Base-by-base conservation (phyloP, 495 filamentous ascomycete species). In the Tuber microsphaerosporum region DNA sequence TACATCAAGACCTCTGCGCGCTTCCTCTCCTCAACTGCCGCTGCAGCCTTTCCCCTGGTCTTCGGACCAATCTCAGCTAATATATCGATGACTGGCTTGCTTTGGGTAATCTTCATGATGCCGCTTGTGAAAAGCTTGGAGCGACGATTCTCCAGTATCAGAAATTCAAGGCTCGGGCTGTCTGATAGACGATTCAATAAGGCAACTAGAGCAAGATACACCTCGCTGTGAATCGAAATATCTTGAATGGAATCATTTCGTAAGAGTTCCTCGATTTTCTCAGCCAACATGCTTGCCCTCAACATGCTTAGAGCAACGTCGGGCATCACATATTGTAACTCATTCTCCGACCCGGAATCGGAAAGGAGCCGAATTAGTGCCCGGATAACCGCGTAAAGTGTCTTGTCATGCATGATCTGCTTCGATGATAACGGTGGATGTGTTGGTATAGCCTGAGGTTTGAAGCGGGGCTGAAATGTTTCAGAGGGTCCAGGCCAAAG, bases 191-290 rank as follows among this genome's bases (percentile, higher is more conserved):
- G 76, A 20, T 37, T 69, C 39, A 77, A 75, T 31, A 77, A 43
- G 19, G 37, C 51, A 56, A 77, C 51, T 10, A 77, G 72, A 46
- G 74, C 48, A 31, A 77, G 70, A 70, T 77, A 77, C 42, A 77
- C 72, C 75, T 77, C 74, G 19, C 76, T 77, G 19, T 77, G 76
- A 69, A 77, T 69, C 4, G 76, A 77, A 43, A 77, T 77, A 69
- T 77, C 76, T n/a, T 77, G 75, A 34, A 77, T 34, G 3, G 76
- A 77, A 77, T 77, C 76, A 43, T 77, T 77, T 69, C 76, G 76
- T n/a, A 77, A 75, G 65, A 77, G 76, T 14, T 77, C 76, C 37
- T 77, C 74, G 8, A 75, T 37, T 56, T 77, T 77, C 44, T 77
- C 76, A 4, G 72, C 75, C 34, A 77, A 45, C 76, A 77, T 77